A percentile compares a stretch with the other conserved stretches of the same genome.
Conservation (phyloP, 2,329 filamentous ascomycete species). For the Drechslerella dactyloides region DNA sequence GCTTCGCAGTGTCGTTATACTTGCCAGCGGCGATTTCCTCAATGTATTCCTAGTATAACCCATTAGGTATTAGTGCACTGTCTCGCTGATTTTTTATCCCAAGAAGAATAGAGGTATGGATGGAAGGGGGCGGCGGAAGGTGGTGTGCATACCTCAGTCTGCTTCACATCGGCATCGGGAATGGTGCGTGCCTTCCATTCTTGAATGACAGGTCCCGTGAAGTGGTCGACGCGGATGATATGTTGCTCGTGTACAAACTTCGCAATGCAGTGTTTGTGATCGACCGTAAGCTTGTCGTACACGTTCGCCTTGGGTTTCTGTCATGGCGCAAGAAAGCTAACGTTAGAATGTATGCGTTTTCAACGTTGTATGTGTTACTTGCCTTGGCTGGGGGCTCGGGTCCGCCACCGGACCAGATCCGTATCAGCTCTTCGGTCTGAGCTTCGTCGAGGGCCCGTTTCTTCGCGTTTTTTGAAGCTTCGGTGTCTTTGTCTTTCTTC, state of each 20-base stretch:
- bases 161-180: constrained; percentile 40
- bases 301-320: constrained; percentile 23
- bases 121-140: background rate
- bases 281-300: constrained; percentile 26
- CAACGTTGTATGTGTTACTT: background rate
- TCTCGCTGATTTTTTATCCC: background rate
- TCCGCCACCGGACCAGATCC: constrained; percentile 36
- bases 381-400: constrained; percentile 34
- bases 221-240: constrained; percentile 47
- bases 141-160: constrained; percentile 39
- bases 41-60: constrained; percentile 27
- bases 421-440: constrained; percentile 27
- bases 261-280: constrained; percentile 27
- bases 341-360: background rate
- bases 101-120: background rate
- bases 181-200: constrained; percentile 46
- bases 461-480: constrained; percentile 23
- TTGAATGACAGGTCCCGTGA: constrained; percentile 44
- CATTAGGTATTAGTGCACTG: constrained; percentile 10
- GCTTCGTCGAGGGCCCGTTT: constrained; percentile 27
- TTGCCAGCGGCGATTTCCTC: constrained; percentile 31
- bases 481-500: constrained; percentile 24
- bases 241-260: constrained; percentile 43
- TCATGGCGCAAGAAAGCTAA: constrained; percentile 7
- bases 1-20: constrained; percentile 28